Conservation (phyloP, 371 early-diverging fungal genomes). For the Rhizomucor pusillus region DNA sequence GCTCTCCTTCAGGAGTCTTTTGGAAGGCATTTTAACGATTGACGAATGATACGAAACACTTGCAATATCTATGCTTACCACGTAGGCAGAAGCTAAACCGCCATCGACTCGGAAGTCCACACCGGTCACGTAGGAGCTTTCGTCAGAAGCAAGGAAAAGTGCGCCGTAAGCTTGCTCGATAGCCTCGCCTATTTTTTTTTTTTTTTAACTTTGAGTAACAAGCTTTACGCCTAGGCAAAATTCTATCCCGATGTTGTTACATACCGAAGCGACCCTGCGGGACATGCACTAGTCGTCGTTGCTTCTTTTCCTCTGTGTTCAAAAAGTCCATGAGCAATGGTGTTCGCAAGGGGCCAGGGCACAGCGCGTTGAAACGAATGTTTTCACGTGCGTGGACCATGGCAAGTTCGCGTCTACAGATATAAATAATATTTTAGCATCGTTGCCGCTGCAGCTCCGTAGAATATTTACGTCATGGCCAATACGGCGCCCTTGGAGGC, state of each 20-base stretch:
- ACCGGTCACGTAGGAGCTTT: constrained; percentile 81
- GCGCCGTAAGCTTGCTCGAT: constrained; percentile 87
- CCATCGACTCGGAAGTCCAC: constrained; percentile 87
- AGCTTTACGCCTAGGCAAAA: neutral
- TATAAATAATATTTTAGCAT: neutral
- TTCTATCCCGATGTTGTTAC: too few species aligned
- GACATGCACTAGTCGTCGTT: constrained; percentile 78
- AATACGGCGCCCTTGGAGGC: constrained; percentile 89
- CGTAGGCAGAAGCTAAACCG: constrained; percentile 79
- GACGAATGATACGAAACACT: neutral
- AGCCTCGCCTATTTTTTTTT: constrained; percentile 75
- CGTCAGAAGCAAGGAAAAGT: constrained; percentile 82
- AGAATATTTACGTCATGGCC: constrained; percentile 70
- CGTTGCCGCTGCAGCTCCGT: neutral
- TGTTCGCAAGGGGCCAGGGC: constrained; percentile 84
- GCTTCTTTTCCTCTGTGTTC: constrained; percentile 83
- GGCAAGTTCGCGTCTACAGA: constrained; percentile 73
- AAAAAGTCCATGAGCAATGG: constrained; percentile 85
- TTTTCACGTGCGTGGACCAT: constrained; percentile 88
- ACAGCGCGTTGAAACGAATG: constrained; percentile 86
- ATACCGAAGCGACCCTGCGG: constrained; percentile 87
- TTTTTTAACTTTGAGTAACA: too few species aligned
- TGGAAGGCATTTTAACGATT: neutral
- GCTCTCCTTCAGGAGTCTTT: constrained; percentile 56
- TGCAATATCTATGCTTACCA: constrained; percentile 33